phyloP scores from a whole-genome alignment of 805 yeast species.

The Phaffomyces antillensis region DNA sequence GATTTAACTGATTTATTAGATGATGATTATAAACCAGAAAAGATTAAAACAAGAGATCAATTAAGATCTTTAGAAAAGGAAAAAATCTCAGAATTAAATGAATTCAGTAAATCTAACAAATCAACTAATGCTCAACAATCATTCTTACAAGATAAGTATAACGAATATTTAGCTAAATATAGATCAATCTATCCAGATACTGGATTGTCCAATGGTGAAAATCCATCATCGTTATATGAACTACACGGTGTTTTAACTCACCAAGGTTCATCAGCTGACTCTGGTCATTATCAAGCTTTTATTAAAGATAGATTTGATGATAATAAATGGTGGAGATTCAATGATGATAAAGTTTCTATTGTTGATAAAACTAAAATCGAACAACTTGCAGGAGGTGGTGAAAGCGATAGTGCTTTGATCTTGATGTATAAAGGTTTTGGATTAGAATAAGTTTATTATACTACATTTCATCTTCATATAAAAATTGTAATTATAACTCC shows the following conservation, averaged over 20 bases:
- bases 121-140: slow-evolving; percentile 45
- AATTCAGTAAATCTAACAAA: slow-evolving; percentile 52
- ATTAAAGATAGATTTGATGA: slow-evolving; percentile 68
- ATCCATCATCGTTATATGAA: slow-evolving; percentile 84
- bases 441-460: slow-evolving; percentile 26
- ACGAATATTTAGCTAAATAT: slow-evolving; percentile 44
- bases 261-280: slow-evolving; percentile 91
- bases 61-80: slow-evolving; percentile 71
- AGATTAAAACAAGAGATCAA: slow-evolving; percentile 68
- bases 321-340: slow-evolving; percentile 87
- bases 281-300: slow-evolving; percentile 95
- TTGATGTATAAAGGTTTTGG: slow-evolving; percentile 82
- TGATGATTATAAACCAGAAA: slow-evolving; percentile 60
- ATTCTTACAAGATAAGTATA: slow-evolving; percentile 36
- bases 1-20: slow-evolving; percentile 84
- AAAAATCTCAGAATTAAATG: slow-evolving; percentile 63
- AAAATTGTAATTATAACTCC: not conserved
- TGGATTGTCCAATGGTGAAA: slow-evolving; percentile 48
- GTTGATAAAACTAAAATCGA: slow-evolving; percentile 82
- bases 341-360: slow-evolving; percentile 79
- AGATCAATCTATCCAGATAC: slow-evolving; percentile 40
- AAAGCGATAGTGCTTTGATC: slow-evolving; percentile 90
- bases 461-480: not conserved
- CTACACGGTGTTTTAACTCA: slow-evolving; percentile 82
- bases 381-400: slow-evolving; percentile 92